Conservation (phyloP, 495 filamentous ascomycete genomes). For the Podospora bellae-mahoneyi region DNA sequence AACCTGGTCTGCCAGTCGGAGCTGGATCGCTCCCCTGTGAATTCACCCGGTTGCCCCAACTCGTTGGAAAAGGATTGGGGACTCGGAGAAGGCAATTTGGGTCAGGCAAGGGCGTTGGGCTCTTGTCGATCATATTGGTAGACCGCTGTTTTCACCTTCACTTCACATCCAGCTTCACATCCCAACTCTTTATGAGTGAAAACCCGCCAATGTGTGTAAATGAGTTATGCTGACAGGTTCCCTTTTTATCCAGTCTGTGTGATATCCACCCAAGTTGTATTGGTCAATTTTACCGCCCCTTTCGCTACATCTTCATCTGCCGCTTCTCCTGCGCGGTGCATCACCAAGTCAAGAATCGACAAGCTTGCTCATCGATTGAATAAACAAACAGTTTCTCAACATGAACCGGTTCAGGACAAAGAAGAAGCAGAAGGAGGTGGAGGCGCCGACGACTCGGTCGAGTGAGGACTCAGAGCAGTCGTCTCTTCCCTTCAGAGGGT, state of each 20-base stretch:
- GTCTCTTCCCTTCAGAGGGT: constrained; percentile 51
- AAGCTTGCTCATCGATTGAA: background rate
- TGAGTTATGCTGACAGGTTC: background rate
- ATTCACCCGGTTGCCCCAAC: background rate
- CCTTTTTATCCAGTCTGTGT: background rate
- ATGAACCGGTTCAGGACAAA: constrained; percentile 77
- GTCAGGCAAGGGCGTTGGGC: background rate
- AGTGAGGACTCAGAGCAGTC: constrained; percentile 51
- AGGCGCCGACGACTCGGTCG: constrained; percentile 39
- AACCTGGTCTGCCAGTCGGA: background rate
- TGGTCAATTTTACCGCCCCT: background rate
- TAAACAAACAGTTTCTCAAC: background rate
- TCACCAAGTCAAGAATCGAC: background rate
- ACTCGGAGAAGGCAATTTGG: too few species aligned
- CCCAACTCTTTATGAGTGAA: background rate
- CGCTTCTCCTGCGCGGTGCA: background rate
- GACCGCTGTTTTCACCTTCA: background rate
- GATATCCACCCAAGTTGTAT: background rate
- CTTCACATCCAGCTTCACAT: background rate
- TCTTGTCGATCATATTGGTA: background rate
- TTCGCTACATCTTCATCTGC: background rate
- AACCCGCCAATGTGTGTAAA: background rate
- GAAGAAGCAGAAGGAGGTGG: constrained; percentile 63
- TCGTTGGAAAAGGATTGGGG: background rate
- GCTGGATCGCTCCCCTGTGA: background rate